Conservation (phyloP, 2,329 filamentous ascomycete genomes). For the Colletotrichum truncatum region DNA sequence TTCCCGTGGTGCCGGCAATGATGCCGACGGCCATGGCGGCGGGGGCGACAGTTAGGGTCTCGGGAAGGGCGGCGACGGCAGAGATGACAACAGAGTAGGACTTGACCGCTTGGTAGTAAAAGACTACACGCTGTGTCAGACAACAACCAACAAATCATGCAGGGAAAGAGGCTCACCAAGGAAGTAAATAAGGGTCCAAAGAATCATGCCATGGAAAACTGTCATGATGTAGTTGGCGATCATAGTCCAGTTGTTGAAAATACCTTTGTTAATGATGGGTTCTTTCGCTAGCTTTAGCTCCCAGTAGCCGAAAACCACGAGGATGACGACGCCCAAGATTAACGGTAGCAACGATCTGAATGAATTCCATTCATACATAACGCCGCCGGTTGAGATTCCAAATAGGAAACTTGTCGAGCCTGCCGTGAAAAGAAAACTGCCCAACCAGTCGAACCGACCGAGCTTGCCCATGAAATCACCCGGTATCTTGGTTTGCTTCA, state of each 20-base stretch:
- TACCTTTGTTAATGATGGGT: conserved; percentile 55
- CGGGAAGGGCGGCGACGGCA: conserved; percentile 66
- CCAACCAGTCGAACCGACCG: conserved; percentile 69
- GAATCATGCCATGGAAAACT: conserved; percentile 65
- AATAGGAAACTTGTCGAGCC: conserved; percentile 68
- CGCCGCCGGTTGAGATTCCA: conserved; percentile 71
- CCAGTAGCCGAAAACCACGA: conserved; percentile 63
- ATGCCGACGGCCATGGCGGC: conserved; percentile 65
- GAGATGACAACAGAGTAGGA: conserved; percentile 61
- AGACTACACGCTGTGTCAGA: conserved; percentile 35
- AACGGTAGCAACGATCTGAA: conserved; percentile 72
- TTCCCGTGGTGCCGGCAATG: conserved; percentile 62
- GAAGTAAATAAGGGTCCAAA: conserved; percentile 65
- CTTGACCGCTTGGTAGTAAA: conserved; percentile 62
- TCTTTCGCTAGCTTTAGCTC: conserved; percentile 60
- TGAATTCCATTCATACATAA: conserved; percentile 71
- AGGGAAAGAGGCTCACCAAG: conserved; percentile 45
- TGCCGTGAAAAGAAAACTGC: conserved; percentile 68
- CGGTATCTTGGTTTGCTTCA: conserved; percentile 41
- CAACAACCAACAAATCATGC: no score
- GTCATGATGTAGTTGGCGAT: conserved; percentile 60
- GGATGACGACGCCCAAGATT: conserved; percentile 59
- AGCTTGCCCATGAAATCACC: conserved; percentile 32
- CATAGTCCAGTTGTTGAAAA: conserved; percentile 59
- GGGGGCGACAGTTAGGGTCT: conserved; percentile 71